Conservation (phyloP, 2,329 filamentous ascomycete genomes). For the Lachnellula suecica region DNA sequence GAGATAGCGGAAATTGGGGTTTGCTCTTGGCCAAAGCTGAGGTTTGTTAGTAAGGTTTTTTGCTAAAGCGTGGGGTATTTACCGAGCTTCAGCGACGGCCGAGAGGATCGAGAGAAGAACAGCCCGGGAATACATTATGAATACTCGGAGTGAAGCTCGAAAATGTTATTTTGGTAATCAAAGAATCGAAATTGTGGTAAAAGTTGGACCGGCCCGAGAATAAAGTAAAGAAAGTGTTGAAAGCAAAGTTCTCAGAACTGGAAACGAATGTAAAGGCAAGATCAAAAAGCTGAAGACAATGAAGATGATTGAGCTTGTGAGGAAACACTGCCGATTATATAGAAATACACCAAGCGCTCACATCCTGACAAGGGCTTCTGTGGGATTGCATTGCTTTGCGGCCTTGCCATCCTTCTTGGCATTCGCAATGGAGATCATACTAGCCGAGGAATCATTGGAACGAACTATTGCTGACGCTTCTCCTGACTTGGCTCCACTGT, state of each 20-base stretch:
- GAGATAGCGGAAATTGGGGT: slow-evolving; percentile 52
- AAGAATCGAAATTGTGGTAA: slow-evolving; percentile 16
- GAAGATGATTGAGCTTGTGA: too few relatives aligned
- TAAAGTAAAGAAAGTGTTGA: slow-evolving; percentile 22
- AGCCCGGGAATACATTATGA: slow-evolving; percentile 27
- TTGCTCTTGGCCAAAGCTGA: slow-evolving; percentile 64
- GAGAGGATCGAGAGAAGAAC: slow-evolving; percentile 24
- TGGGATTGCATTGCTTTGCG: too few relatives aligned
- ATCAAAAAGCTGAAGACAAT: too few relatives aligned
- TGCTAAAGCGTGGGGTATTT: slow-evolving; percentile 4
- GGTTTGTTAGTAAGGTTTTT: slow-evolving; percentile 8
- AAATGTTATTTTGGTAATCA: slow-evolving; percentile 8
- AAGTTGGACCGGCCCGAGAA: slow-evolving; percentile 26
- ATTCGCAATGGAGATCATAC: too few relatives aligned
- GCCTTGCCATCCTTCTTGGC: too few relatives aligned
- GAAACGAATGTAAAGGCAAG: slow-evolving; percentile 22
- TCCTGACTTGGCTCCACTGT: too few relatives aligned
- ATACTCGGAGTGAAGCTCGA: slow-evolving; percentile 6
- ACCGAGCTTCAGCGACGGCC: slow-evolving; percentile 31
- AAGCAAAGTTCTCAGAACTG: slow-evolving; percentile 34
- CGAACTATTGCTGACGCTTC: too few relatives aligned
- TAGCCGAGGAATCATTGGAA: too few relatives aligned
- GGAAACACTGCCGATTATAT: too few relatives aligned
- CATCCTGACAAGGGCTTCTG: too few relatives aligned
- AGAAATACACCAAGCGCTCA: too few relatives aligned